Conservation (phyloP, 345 rosid genomes). For the Hypericum androsaemum region DNA sequence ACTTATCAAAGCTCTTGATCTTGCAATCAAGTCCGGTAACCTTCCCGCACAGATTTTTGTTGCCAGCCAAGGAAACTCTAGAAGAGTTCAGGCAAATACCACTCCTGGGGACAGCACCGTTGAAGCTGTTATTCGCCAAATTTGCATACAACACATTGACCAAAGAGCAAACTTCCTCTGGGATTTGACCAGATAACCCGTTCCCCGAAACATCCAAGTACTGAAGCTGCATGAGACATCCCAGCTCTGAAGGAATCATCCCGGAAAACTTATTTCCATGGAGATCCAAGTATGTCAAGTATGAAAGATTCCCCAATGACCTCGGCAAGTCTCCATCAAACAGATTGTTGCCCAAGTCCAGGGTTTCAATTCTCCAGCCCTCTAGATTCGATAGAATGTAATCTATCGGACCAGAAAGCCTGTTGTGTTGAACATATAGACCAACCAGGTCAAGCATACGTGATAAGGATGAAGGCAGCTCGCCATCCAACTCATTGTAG, state of each 20-base stretch:
- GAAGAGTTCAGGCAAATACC: constrained; percentile 57
- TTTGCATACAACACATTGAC: constrained; percentile 35
- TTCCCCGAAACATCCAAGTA: constrained; percentile 56
- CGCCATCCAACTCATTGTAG: constrained; percentile 46
- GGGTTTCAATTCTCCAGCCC: constrained; percentile 54
- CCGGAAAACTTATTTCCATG: constrained; percentile 51
- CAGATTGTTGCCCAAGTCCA: constrained; percentile 57
- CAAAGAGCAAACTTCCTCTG: constrained; percentile 44
- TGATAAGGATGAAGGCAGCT: constrained; percentile 51
- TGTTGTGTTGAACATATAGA: constrained; percentile 58
- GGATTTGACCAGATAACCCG: constrained; percentile 52
- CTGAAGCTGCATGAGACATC: constrained; percentile 54
- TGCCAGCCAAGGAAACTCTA: constrained; percentile 38
- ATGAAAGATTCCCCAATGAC: constrained; percentile 56
- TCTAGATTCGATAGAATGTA: constrained; percentile 32
- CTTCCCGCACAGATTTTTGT: constrained; percentile 52
- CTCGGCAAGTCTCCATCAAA: constrained; percentile 45
- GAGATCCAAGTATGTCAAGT: constrained; percentile 54
- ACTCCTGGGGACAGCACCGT: constrained; percentile 47
- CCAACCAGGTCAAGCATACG: constrained; percentile 61
- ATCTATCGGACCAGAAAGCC: constrained; percentile 39
- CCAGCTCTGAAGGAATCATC: constrained; percentile 48
- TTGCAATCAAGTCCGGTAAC: constrained; percentile 37
- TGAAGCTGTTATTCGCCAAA: constrained; percentile 44
- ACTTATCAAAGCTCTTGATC: constrained; percentile 23